Conservation (phyloP, 768 basidiomycete genomes). For the Pleurotus citrinopileatus region DNA sequence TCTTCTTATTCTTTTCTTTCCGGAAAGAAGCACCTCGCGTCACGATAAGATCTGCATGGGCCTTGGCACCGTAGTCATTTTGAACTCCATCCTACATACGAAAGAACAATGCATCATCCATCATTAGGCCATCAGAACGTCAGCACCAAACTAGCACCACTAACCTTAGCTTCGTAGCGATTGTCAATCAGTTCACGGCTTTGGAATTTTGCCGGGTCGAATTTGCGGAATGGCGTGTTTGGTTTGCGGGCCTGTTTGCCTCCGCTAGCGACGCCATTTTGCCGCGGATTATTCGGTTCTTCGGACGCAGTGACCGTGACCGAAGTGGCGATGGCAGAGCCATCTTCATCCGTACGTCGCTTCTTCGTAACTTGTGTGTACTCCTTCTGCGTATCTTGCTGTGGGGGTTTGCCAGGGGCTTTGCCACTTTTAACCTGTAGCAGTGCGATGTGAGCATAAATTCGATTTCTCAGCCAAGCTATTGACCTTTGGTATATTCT, state of each 20-base stretch:
- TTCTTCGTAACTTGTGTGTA: conserved; percentile 50
- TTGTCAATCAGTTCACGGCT: conserved; percentile 54
- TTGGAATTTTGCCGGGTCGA: conserved; percentile 61
- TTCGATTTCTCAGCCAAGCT: not conserved
- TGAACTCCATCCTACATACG: conserved; percentile 51
- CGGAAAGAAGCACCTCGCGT: conserved; percentile 94
- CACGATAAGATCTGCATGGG: conserved; percentile 84
- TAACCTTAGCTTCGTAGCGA: conserved; percentile 76
- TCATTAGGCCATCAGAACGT: not conserved
- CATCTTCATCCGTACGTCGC: conserved; percentile 51
- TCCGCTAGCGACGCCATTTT: conserved; percentile 14
- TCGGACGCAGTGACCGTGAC: conserved; percentile 23
- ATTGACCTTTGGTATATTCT: conserved; percentile 13
- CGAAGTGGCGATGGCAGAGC: conserved; percentile 46
- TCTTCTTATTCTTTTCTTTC: conserved; percentile 99
- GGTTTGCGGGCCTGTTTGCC: conserved; percentile 32
- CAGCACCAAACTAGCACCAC: conserved; percentile 16
- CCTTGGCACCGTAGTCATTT: conserved; percentile 87
- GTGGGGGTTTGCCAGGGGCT: conserved; percentile 2
- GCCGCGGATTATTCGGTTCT: conserved; percentile 2
- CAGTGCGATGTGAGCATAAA: not conserved
- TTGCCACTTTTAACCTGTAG: not conserved
- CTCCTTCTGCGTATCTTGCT: conserved; percentile 17
- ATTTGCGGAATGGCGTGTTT: conserved; percentile 77
- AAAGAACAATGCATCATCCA: not conserved